These are phyloP conservation scores for sorghum (Sorghum bicolor) DNA, from an alignment of 176 grass and related monocot genomes.

Conservation along the genomic window DNA sequence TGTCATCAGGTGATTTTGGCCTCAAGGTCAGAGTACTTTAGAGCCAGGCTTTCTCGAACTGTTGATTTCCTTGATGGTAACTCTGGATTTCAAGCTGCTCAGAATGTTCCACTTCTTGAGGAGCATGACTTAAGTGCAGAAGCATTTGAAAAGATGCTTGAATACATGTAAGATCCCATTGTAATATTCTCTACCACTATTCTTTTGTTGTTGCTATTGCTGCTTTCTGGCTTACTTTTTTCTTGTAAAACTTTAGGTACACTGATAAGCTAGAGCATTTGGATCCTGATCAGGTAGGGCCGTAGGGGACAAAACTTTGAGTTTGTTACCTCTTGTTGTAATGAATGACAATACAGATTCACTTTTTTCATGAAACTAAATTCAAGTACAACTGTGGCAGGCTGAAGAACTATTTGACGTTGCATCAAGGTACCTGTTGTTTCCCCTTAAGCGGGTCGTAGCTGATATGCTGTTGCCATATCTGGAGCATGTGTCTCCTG, in stretches of 20 bases:
- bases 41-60: conserved; percentile 79
- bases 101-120: conserved; percentile 66
- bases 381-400: conserved; percentile 29
- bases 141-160: conserved; percentile 93
- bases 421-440: conserved; percentile 87
- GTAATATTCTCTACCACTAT: background rate
- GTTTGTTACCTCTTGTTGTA: background rate
- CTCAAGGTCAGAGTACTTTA: conserved; percentile 92
- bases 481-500: conserved; percentile 59
- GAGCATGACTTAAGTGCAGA: conserved; percentile 87
- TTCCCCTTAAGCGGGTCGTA: conserved; percentile 79
- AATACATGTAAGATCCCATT: conserved; percentile 80
- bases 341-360: background rate
- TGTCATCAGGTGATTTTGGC: conserved; percentile 92
- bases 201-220: conserved; percentile 9
- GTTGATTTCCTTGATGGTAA: conserved; percentile 70
- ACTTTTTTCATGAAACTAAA: background rate
- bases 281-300: conserved; percentile 69
- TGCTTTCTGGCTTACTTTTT: background rate
- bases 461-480: conserved; percentile 72
- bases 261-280: conserved; percentile 76
- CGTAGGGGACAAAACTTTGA: background rate
- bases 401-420: conserved; percentile 98
- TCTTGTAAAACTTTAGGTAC: conserved; percentile 54
- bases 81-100: conserved; percentile 26